Evolutionary conservation across 768 basidiomycete genomes (phyloP), one percentile per base, ranked within the genome.

Genomic region (Agaricus blazei): DNA sequence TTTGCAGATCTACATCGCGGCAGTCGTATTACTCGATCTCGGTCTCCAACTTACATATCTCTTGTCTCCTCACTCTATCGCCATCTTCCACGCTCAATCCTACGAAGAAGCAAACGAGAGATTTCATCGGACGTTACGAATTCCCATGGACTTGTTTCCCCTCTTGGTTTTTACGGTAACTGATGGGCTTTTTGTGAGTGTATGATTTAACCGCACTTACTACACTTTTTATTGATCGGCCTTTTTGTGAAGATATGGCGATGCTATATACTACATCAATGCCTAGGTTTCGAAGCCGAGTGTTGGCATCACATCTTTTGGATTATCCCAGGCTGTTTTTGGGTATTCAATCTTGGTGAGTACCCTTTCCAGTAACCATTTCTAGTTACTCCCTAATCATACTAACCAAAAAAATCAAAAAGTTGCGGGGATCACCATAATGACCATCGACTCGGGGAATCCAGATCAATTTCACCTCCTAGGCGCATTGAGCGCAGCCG

Each of bases 161-260:
- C 31, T 45, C 9, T 5, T 52, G 14, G 34, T 52, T n/a, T 9
- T 36, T 12, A 8, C 28, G 6, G 8, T 52, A 23, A 37, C 43
- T 7, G 51, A 52, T 34, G 43, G 51, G 9, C 34, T 52, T 45
- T 43, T 52, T 36, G 51, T 46, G 34, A 26, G 51, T 42, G 24
- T 3, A n/a, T 15, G 4, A 2, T 9, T 19, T 3, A 8, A 34
- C 11, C 2, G 11, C 11, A 8, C 34, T 34, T 11, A 6, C 11
- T 34, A 36, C 9, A 12, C 29, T 5, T 50, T 24, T 4, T 27
- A 12, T 23, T 28, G 37, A 38, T 24, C 12, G 6, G 7, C 12
- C 6, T 15, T 14, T 14, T 4, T 12, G 12, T 12, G 19, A 43
- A 52, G 51, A 31, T 45, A 36, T 52, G 51, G 51, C 42, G 51